phyloP scores from a whole-genome alignment of 1,284 basidiomycete species.

The Trichosporon sp. region DNA sequence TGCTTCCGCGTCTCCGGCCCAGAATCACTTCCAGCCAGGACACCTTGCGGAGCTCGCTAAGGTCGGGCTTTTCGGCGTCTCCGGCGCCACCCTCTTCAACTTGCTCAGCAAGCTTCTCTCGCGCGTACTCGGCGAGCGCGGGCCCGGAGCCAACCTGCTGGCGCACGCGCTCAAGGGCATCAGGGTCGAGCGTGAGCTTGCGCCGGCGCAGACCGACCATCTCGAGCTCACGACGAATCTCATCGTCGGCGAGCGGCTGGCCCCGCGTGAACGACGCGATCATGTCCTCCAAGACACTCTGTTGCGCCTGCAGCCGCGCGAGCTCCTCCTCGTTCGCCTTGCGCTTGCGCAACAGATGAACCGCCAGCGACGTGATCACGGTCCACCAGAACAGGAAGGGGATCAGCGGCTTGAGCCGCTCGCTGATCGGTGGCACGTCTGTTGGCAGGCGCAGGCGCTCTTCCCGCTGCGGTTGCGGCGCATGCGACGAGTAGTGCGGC shows the following conservation, averaged over 20 bases:
- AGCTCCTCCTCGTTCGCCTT: conserved; percentile 30
- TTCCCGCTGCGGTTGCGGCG: neutral
- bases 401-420: conserved; percentile 40
- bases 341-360: conserved; percentile 38
- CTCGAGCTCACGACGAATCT: conserved; percentile 46
- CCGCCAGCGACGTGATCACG: conserved; percentile 43
- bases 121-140: neutral
- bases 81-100: conserved; percentile 17
- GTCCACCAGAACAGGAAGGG: conserved; percentile 49
- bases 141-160: neutral
- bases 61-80: conserved; percentile 12
- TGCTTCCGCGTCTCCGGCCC: conserved; percentile 31
- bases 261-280: conserved; percentile 23
- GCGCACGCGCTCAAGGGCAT: neutral
- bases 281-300: conserved; percentile 36
- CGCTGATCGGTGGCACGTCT: conserved; percentile 36
- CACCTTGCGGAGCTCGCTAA: conserved; percentile 33
- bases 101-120: neutral
- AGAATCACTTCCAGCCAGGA: conserved; percentile 44
- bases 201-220: conserved; percentile 43
- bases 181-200: neutral
- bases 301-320: conserved; percentile 33
- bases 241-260: conserved; percentile 29
- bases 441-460: neutral
- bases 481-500: neutral